Base-by-base conservation (phyloP, 1,139 yeast genomes). In the Suhomyces wounanorum region DNA sequence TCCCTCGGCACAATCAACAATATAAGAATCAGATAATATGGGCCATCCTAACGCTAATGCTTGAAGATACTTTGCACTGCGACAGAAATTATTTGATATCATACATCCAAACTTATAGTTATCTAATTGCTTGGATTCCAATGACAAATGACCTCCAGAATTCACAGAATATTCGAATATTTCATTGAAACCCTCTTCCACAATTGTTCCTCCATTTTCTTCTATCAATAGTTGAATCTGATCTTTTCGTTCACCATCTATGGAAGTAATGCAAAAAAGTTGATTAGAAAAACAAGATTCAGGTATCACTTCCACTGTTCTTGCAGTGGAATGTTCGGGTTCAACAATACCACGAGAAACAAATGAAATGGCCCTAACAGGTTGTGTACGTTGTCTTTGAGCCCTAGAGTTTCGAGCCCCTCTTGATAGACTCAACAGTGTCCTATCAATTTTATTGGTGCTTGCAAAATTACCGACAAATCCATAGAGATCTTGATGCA, bases 1-100 rank as follows among this genome's bases (percentile, higher is more conserved):
- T 39, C 66, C 63, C 2, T 59, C 56, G 1, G 81, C 59, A 51
- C 87, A 78, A 55, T 85, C 87, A n/a, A 69, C 66, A 9, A 92
- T 73, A 58, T 80, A 91, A 13, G 70, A 65, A 54, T 80, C 79
- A 3, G 89, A 83, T 31, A 92, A 62, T 17, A 90, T 80, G 1
- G 98, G 98, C 96, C 96, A 90, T 1, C 96, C 95, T 41, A 91
- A 65, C 0, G 96, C 90, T n/a, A 91, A 68, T 0, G 89, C 84
- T 62, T 90, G 96, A n/a, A 91, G 66, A 62, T 87, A 92, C 62
- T 90, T 90, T 18, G 86, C 79, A 50, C 90, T 88, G 41, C 96
- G 74, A 33, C 82, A 75, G 56, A 77, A 76, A 18, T 73, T 76
- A 40, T 77, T 77, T 0, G 96, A 78, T 1, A 90, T 66, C 43